Conservation (phyloP, 768 basidiomycete species). For the Amanita inopinata region DNA sequence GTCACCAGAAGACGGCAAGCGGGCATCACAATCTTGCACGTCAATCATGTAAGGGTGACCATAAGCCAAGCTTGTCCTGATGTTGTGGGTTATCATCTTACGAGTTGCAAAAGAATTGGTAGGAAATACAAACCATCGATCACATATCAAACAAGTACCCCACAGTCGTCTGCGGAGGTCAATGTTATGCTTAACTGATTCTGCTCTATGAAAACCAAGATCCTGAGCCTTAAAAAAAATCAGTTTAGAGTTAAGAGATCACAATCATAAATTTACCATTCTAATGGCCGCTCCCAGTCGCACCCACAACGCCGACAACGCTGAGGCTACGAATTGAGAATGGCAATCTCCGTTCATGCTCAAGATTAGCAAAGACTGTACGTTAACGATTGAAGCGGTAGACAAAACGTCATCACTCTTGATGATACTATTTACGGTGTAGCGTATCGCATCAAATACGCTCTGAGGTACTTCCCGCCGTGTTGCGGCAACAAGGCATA, state of each 20-base stretch:
- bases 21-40: slow-evolving; percentile 91
- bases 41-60: slow-evolving; percentile 97
- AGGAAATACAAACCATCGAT: slow-evolving; percentile 63
- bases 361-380: slow-evolving; percentile 79
- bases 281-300: slow-evolving; percentile 83
- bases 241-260: slow-evolving; percentile 6
- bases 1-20: slow-evolving; percentile 84
- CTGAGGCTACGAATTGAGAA: slow-evolving; percentile 79
- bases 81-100: background rate
- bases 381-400: slow-evolving; percentile 75
- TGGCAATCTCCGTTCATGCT: slow-evolving; percentile 88
- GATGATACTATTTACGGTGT: slow-evolving; percentile 77
- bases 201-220: slow-evolving; percentile 88
- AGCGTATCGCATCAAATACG: slow-evolving; percentile 86
- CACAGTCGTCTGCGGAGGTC: slow-evolving; percentile 86
- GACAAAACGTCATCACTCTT: slow-evolving; percentile 88
- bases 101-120: slow-evolving; percentile 6
- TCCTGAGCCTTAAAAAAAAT: slow-evolving; percentile 72
- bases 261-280: slow-evolving; percentile 47
- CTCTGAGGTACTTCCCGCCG: slow-evolving; percentile 73
- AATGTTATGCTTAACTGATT: slow-evolving; percentile 73
- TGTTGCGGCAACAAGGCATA: slow-evolving; percentile 87
- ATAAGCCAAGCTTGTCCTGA: slow-evolving; percentile 78
- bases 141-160: slow-evolving; percentile 90
- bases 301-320: slow-evolving; percentile 79